Base-by-base conservation (phyloP, 1,139 yeast species). In the Pichia inconspicua region DNA sequence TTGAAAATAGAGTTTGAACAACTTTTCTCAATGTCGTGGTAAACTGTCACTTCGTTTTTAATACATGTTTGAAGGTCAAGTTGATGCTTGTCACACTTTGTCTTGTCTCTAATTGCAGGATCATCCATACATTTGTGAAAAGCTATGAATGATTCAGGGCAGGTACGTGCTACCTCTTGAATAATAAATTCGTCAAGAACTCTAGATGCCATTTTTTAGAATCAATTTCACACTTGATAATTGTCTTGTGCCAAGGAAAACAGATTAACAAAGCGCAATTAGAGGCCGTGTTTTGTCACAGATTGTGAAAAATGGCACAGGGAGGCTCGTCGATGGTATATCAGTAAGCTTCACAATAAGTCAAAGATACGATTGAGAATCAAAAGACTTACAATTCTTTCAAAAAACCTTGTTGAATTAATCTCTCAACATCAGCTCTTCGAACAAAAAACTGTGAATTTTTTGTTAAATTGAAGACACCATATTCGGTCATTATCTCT, bases 401-500 rank as follows among this genome's bases (percentile, higher is more conserved):
- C 51, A 92, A 69, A 60, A 87, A 89, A 0, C 97, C 98, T 64
- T 94, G 98, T 61, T 89, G 97, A 41, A 94, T 87, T 55, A 92
- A 72, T 48, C 97, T 70, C 60, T 90, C 97, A 11, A 92, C 98
- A 61, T 92, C 98, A 0, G 94, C 82, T 58, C 88, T 92, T 47
- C 98, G 73, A 25, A 90, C 97, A 63, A 86, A 92, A 63, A 92
- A 90, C 63, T 92, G 98, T 5, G 96, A 86, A 65, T 92, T 94
- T 60, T 90, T 92, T n/a, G 95, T 88, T 58, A 92, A 69, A 58
- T 90, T 90, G 69, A 92, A 89, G 8, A 89, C 96, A 31, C 98
- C 98, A 58, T 92, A 92, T 64, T 92, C 98, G 0, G 98, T 92
- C 62, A 90, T 97, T 39, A 92, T 89, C 62, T 92, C 97, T 1